Base-by-base conservation (phyloP, 345 rosid genomes). In the Citrus hindsii region DNA sequence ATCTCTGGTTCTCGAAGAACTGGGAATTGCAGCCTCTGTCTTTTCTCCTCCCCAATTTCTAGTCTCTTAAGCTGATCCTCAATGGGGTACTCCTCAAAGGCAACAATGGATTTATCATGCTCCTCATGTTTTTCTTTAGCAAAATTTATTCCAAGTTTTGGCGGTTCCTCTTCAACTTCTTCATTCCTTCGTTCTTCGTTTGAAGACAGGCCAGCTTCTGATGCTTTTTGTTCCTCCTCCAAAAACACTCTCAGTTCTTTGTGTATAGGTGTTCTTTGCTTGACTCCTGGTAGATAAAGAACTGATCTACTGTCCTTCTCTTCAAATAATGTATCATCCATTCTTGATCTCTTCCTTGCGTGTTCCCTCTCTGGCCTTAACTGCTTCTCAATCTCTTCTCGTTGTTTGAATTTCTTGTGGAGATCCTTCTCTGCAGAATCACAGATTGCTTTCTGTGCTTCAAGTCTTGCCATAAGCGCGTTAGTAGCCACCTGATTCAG, bases 391-490 rank as follows among this genome's bases (percentile, higher is more conserved):
- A 96, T 81, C 68, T 89, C 98, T 61, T 96, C 97, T 76, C 93
- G 87, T 71, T 90, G 94, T 77, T 88, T 97, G 77, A 88, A 95
- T 81, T 88, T 92, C 85, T 84, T 90, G 86, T 93, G 98, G 68
- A 94, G 92, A 55, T 94, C 99, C 82, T 85, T 93, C 86, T 92
- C 99, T 1, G 98, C 79, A 22, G 92, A 88, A 82, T 96, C 97
- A 67, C 97, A 91, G 27, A 96, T 91, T 9, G 92, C 94, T 83
- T 90, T 96, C 75, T 96, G 98, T 7, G 98, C 98, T 86, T 92
- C 98, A 37, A 96, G 87, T 79, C 97, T 94, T 40, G 98, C 97
- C 91, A 85, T 92, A 53, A 96, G 93, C 1, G 98, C 93, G 75
- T 83, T 89, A 24, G 86, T 69, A 16, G 99, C 98, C 48, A 92